phyloP scores from a whole-genome alignment of 257 asterid species.

The Fraxinus anomala region DNA sequence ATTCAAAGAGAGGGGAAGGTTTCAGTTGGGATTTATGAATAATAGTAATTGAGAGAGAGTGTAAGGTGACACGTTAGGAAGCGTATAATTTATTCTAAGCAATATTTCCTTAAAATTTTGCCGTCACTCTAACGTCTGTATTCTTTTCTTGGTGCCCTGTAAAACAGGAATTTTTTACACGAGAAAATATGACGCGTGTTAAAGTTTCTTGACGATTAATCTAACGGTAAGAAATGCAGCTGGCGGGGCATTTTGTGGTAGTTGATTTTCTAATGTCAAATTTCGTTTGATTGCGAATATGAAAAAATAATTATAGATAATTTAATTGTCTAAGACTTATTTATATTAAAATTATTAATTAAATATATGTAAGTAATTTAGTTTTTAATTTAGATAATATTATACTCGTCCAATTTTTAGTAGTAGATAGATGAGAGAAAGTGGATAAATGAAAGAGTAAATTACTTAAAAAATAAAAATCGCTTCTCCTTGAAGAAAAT shows the following conservation, averaged over 20 bases:
- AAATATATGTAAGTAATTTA: too few species aligned
- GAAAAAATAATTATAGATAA: too few species aligned
- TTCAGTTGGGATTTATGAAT: slow-evolving; percentile 27
- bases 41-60: slow-evolving; percentile 26
- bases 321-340: too few species aligned
- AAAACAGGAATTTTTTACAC: neutral
- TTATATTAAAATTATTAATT: too few species aligned
- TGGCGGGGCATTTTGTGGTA: slow-evolving; percentile 16
- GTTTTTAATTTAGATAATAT: too few species aligned
- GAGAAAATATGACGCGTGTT: slow-evolving; percentile 34
- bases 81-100: slow-evolving; percentile 28
- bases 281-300: too few species aligned
- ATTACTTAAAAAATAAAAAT: too few species aligned
- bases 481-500: too few species aligned
- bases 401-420: too few species aligned
- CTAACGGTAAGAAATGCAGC: slow-evolving; percentile 46
- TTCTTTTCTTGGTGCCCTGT: slow-evolving; percentile 2
- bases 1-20: slow-evolving; percentile 4
- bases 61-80: slow-evolving; percentile 35
- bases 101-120: slow-evolving; percentile 33
- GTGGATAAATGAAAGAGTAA: too few species aligned
- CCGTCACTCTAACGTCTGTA: slow-evolving; percentile 63
- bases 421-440: too few species aligned
- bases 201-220: slow-evolving; percentile 11
- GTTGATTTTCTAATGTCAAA: slow-evolving; percentile 17